Evolutionary conservation across 805 yeast species (phyloP).

Genomic region (Yarrowia porcina): DNA sequence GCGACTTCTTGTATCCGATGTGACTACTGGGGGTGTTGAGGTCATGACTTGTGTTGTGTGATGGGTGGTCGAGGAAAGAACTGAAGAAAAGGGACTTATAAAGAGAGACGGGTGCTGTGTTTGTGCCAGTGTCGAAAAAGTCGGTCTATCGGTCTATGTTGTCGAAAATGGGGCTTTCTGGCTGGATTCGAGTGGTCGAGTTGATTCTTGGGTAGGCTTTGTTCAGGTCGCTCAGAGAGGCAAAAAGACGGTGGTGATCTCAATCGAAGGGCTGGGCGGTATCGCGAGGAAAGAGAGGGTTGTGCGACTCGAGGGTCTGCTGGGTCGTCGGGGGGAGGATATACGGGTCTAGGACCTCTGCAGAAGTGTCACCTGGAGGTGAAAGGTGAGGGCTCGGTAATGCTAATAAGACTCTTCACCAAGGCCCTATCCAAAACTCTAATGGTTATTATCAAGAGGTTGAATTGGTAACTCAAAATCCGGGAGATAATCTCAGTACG

Average conservation of each 20-base stretch:
- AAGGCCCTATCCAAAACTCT: conserved; percentile 23
- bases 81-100: not conserved
- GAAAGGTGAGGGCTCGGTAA: conserved; percentile 7
- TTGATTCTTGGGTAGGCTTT: not conserved
- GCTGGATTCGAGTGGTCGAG: not conserved
- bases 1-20: conserved; percentile 2
- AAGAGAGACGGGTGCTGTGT: not conserved
- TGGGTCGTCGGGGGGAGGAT: not conserved
- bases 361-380: conserved; percentile 18
- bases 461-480: conserved; percentile 20
- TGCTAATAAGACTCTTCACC: conserved; percentile 24
- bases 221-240: not conserved
- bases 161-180: not conserved
- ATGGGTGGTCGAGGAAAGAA: not conserved
- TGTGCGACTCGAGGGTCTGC: not conserved
- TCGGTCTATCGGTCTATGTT: not conserved
- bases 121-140: not conserved
- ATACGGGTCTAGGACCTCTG: conserved; percentile 8
- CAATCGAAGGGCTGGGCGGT: not conserved
- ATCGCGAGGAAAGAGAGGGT: not conserved
- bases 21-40: not conserved
- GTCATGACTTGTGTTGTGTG: not conserved
- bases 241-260: not conserved
- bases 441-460: conserved; percentile 23
- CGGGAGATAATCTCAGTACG: conserved; percentile 23